Evolutionary conservation across 192 early-diverging fungal genomes (phyloP).

Genomic region (Podila clonocystis): DNA sequence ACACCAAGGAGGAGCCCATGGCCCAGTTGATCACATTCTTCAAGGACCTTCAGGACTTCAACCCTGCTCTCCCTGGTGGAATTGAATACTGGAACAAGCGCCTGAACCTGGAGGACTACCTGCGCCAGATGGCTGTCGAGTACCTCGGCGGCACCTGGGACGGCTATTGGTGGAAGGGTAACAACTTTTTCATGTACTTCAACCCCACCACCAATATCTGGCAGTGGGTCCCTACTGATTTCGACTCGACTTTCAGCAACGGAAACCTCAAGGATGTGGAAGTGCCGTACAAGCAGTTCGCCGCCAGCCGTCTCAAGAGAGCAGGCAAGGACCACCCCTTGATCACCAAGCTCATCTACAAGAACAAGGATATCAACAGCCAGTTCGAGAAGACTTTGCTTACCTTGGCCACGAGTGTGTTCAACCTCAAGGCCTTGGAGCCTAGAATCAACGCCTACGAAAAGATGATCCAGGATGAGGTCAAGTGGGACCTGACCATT

Average conservation of each 20-base stretch:
- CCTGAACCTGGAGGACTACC: slow-evolving; percentile 35
- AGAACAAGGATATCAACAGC: slow-evolving; percentile 26
- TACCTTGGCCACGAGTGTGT: slow-evolving; percentile 15
- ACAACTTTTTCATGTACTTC: slow-evolving; percentile 51
- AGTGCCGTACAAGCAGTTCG: slow-evolving; percentile 33
- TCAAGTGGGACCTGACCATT: slow-evolving; percentile 46
- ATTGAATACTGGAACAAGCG: slow-evolving; percentile 29
- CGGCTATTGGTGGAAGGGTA: slow-evolving; percentile 36
- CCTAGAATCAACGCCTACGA: slow-evolving; percentile 40
- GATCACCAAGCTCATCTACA: slow-evolving; percentile 43
- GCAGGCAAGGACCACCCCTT: slow-evolving; percentile 28
- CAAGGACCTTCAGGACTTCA: slow-evolving; percentile 34
- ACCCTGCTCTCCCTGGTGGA: slow-evolving; percentile 13
- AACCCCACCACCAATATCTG: slow-evolving; percentile 23
- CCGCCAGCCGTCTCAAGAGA: slow-evolving; percentile 12
- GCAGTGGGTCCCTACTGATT: slow-evolving; percentile 50
- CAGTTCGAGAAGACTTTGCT: slow-evolving; percentile 32
- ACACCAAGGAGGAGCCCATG: slow-evolving; percentile 35
- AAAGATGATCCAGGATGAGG: slow-evolving; percentile 44
- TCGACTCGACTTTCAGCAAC: slow-evolving; percentile 55
- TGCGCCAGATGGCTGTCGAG: slow-evolving; percentile 44
- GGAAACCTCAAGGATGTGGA: slow-evolving; percentile 24
- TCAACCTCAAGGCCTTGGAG: slow-evolving; percentile 14
- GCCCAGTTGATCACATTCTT: slow-evolving; percentile 39
- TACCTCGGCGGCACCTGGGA: slow-evolving; percentile 55